A percentile compares a stretch with the other conserved stretches of the same genome.
Evolutionary conservation across 192 early-diverging fungal species (phyloP).

Genomic region (Pilobolus umbonatus): DNA sequence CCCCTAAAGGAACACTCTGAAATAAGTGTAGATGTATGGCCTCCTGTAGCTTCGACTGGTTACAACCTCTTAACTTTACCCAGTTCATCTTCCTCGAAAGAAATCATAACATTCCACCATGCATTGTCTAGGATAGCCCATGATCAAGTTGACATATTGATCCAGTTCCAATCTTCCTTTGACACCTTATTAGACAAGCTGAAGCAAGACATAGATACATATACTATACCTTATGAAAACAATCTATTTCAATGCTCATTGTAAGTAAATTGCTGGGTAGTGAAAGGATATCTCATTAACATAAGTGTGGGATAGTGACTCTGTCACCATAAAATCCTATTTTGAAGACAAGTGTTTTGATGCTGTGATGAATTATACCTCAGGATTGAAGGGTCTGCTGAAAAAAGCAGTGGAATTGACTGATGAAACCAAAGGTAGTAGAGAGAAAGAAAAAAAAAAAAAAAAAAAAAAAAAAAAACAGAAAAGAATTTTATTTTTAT

Average conservation of each 20-base stretch:
- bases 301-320: slow-evolving; percentile 4
- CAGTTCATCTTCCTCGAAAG: slow-evolving; percentile 14
- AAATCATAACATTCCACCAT: slow-evolving; percentile 25
- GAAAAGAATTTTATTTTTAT: background rate
- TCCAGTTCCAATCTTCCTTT: slow-evolving; percentile 15
- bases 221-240: background rate
- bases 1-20: slow-evolving; percentile 1
- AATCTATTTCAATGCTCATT: slow-evolving; percentile 6
- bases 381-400: background rate
- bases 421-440: slow-evolving; percentile 4
- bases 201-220: slow-evolving; percentile 9
- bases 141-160: slow-evolving; percentile 7
- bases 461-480: background rate
- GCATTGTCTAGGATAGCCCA: slow-evolving; percentile 5
- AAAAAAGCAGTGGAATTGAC: slow-evolving; percentile 2
- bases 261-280: background rate
- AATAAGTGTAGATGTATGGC: slow-evolving; percentile 24
- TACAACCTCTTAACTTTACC: slow-evolving; percentile 2
- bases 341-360: background rate
- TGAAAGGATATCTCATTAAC: background rate
- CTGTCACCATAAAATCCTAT: background rate
- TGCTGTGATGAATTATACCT: background rate
- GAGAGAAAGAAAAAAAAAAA: background rate
- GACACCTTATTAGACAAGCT: slow-evolving; percentile 8
- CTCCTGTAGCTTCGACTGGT: slow-evolving; percentile 1